phyloP scores from a whole-genome alignment of 2,329 filamentous ascomycete species.

The Didymella segeticola region DNA sequence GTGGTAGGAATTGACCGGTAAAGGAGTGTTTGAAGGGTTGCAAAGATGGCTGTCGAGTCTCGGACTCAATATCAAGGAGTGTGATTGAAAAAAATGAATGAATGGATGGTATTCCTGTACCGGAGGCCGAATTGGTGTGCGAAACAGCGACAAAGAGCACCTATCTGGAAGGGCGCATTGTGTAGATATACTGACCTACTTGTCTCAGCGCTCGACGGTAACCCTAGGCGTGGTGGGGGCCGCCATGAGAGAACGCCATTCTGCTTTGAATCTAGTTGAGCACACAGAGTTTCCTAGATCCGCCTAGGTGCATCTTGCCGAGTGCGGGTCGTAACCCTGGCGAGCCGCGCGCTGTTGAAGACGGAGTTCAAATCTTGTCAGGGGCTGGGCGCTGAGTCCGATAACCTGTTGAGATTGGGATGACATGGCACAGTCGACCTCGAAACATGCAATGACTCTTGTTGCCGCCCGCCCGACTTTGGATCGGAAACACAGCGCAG shows the following conservation, averaged over 20 bases:
- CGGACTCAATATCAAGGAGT: conserved; percentile 42
- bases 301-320: conserved; percentile 22
- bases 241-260: conserved; percentile 20
- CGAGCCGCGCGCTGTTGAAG: conserved; percentile 32
- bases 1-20: conserved; percentile 17
- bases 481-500: conserved; percentile 13
- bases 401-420: conserved; percentile 1
- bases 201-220: conserved; percentile 25
- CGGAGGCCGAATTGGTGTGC: conserved; percentile 30
- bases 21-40: conserved; percentile 30
- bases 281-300: conserved; percentile 22
- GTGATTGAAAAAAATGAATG: conserved; percentile 33
- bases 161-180: conserved; percentile 18
- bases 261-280: conserved; percentile 20
- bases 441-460: not conserved
- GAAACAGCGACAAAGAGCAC: conserved; percentile 20
- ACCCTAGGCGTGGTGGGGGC: conserved; percentile 19
- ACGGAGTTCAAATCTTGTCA: conserved; percentile 22
- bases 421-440: conserved; percentile 3
- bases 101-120: conserved; percentile 46
- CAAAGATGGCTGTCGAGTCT: conserved; percentile 43
- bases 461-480: not conserved
- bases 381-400: conserved; percentile 25
- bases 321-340: conserved; percentile 24
- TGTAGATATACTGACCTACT: conserved; percentile 29